Evolutionary conservation across 1,284 basidiomycete species (phyloP), one percentile per base, ranked within the genome.

Genomic region (Malassezia restricta): DNA sequence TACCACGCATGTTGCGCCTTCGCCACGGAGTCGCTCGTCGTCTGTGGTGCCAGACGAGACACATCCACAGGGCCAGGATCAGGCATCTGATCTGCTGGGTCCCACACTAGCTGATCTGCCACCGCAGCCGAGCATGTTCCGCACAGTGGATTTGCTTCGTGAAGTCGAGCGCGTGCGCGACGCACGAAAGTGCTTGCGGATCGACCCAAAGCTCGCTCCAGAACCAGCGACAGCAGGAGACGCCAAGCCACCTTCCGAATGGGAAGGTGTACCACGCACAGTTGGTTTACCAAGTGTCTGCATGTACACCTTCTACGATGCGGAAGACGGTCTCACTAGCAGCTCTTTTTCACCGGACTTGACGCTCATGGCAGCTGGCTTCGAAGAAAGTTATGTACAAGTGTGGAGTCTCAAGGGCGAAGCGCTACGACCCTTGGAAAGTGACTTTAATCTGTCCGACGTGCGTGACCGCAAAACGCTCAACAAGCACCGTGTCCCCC

Each of bases 321-420:
- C 68, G 5, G 70, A 68, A 40, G 70, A 73, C 48, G 70, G 70
- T 24, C 79, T 85, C 12, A 87, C 90, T 3, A 89, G 86, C 62
- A 83, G 44, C 14, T 9, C 44, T 12, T 95, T 98, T 68, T 96
- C 92, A 14, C 80, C 81, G 44, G 94, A 99, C 74, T 84, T 84
- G 0, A 86, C 89, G 6, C 75, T 98, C n/a, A 83, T 99, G 81
- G 94, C 92, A 1, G 87, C 86, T 28, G 94, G 94, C 0, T 96
- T 95, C 67, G 81, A 88, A 33, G 92, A 99, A 75, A 95, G 91
- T 66, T 92, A 89, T 64, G 85, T 98, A 55, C 81, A 91, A 50
- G 64, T 99, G 53, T 99, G 94, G 92, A 94, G 82, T 70, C 75
- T 96, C 51, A 95, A 91, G 67, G 88, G 88, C 17, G 88, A 96